Evolutionary conservation across 1,284 basidiomycete genomes (phyloP), one percentile per base, ranked within the genome.

Genomic region (Fomitopsis palustris): DNA sequence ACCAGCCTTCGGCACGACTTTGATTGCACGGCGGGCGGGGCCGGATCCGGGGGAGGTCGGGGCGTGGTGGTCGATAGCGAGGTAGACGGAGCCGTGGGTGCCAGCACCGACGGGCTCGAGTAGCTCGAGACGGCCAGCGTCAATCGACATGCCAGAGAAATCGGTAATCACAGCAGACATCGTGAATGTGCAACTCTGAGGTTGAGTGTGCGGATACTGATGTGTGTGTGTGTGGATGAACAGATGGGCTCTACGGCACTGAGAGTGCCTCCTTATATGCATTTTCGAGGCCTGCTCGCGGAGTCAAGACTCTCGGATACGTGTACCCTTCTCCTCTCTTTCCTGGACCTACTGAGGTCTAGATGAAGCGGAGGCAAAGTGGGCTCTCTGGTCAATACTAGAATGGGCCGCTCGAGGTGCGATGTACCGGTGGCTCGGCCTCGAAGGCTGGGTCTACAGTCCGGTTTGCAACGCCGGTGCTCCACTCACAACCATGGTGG

Each of bases 61-160:
- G n/a, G 52, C 35, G 14, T 59, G 43, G 41, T 63, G 61, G 56
- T 74, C 71, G 43, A 68, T 41, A 4, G 71, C 73, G 21, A 65
- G 63, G 62, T 74, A 74, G 53, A 75, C 72, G 27, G 68, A 67
- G 29, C 73, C 74, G 58, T 69, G 73, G 19, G 69, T 62, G 23
- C 74, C 74, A 29, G 65, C 53, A 21, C 74, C 72, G 53, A 75
- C 64, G 61, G 66, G 41, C 57, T 64, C 35, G 49, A 45, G 19
- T 4, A 57, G 35, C 27, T 57, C n/a, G 49, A 38, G 51, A 31
- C 47, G 56, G n/a, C 27, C 56, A 53, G 29, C 49, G 27, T 57
- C 38, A 23, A 57, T 41, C 21, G 33, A 1, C 9, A 25, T n/a
- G 21, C 56, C 56, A 35, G 49, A 21, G 51, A 57, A 43, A 49